These are phyloP conservation scores for Amaranthus palmeri DNA, from an alignment of 148 eudicot genomes.

Conservation along the genomic window DNA sequence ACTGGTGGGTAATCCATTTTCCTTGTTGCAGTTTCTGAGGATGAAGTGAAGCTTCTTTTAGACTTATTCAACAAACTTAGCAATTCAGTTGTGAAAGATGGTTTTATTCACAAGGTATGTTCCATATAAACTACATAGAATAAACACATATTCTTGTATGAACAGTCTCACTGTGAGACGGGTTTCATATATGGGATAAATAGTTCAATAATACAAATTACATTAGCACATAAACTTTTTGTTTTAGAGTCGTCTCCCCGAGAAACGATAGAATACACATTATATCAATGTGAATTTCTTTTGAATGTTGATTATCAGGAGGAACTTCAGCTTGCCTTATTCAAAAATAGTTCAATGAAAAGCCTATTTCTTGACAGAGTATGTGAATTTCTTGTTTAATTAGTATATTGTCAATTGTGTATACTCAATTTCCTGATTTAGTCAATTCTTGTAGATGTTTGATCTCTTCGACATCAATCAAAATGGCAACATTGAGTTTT, in stretches of 20 bases:
- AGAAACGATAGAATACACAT: too few relatives aligned
- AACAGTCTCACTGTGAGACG: too few relatives aligned
- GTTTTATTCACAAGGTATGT: conserved; percentile 26
- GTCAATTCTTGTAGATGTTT: conserved; percentile 27
- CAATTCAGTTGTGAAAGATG: conserved; percentile 30
- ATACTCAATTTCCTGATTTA: not conserved
- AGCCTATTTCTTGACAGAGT: conserved; percentile 30
- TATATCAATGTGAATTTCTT: too few relatives aligned
- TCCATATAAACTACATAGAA: not conserved
- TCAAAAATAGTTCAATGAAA: conserved; percentile 13
- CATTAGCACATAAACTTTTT: too few relatives aligned
- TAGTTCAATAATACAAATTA: too few relatives aligned
- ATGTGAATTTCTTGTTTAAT: conserved; percentile 4
- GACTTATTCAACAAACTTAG: conserved; percentile 30
- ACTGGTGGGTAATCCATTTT: not conserved
- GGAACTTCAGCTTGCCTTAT: conserved; percentile 30
- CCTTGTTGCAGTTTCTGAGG: conserved; percentile 25
- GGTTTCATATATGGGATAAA: too few relatives aligned
- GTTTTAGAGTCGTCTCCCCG: too few relatives aligned
- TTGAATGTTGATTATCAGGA: conserved; percentile 17
- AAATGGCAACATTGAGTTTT: conserved; percentile 35
- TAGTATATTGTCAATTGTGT: not conserved
- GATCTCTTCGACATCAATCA: conserved; percentile 36
- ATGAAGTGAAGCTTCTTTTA: conserved; percentile 29
- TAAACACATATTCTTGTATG: too few relatives aligned